These are phyloP conservation scores for Hydrangea macrophylla DNA, from an alignment of 148 eudicot species.

Conservation along the genomic window DNA sequence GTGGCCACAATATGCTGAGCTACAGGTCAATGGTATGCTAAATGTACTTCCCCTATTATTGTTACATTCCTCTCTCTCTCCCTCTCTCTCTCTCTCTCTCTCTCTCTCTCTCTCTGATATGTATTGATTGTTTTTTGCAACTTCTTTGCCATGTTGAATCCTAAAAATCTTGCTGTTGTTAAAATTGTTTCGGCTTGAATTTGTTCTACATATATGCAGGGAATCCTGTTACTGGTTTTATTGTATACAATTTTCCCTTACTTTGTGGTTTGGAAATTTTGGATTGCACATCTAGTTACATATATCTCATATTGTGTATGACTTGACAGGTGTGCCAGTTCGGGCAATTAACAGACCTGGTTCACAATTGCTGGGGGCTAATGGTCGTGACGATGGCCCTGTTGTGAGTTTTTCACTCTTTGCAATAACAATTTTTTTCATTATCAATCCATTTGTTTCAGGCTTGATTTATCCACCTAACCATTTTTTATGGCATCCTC, in stretches of 20 bases:
- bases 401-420: constrained; percentile 39
- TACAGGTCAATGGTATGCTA: constrained; percentile 70
- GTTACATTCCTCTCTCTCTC: not conserved
- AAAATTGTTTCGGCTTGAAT: not conserved
- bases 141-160: not conserved
- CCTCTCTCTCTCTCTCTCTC: too few relatives aligned
- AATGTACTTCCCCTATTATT: constrained; percentile 7
- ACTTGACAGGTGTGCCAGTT: constrained; percentile 44
- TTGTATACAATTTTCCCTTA: not conserved
- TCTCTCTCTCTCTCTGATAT: not conserved
- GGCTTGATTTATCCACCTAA: not conserved
- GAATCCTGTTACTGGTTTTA: not conserved
- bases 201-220: too few relatives aligned
- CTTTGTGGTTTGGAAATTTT: not conserved
- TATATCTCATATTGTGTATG: not conserved
- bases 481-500: not conserved
- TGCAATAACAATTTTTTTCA: not conserved
- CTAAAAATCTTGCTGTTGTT: not conserved
- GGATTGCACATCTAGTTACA: not conserved
- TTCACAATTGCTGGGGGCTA: constrained; percentile 62
- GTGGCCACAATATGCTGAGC: constrained; percentile 70
- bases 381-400: constrained; percentile 83
- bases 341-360: constrained; percentile 69
- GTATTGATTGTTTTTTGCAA: not conserved
- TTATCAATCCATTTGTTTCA: not conserved